Evolutionary conservation across 768 basidiomycete genomes (phyloP).

Genomic region (Mycena leptocephala): DNA sequence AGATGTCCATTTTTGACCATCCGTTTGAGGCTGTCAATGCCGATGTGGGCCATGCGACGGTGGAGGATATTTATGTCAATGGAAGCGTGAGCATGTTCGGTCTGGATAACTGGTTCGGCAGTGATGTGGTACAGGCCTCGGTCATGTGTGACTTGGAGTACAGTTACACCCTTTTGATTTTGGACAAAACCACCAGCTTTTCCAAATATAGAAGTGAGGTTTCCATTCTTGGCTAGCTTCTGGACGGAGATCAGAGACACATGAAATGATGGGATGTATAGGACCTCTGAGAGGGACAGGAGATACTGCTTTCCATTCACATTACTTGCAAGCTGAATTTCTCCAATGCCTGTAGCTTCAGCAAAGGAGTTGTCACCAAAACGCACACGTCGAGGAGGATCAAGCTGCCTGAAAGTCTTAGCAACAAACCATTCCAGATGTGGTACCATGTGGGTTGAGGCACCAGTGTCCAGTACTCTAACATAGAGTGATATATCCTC

Average conservation of each 20-base stretch:
- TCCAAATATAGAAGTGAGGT: not conserved
- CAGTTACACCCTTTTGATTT: not conserved
- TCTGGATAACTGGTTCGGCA: not conserved
- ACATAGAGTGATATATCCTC: not conserved
- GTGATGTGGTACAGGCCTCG: not conserved
- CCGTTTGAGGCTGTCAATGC: not conserved
- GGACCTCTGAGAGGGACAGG: not conserved
- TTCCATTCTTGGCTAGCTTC: not conserved
- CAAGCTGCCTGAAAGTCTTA: not conserved
- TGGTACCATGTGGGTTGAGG: not conserved
- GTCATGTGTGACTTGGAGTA: not conserved
- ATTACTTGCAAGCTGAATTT: not conserved
- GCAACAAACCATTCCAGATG: not conserved
- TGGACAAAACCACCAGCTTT: not conserved
- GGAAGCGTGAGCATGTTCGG: not conserved
- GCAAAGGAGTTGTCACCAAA: not conserved
- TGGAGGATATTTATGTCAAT: conserved; percentile 11
- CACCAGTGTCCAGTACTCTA: not conserved
- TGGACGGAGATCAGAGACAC: not conserved
- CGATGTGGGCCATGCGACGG: not conserved
- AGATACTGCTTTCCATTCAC: not conserved
- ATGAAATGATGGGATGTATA: not conserved
- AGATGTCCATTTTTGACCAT: not conserved
- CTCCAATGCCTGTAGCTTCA: not conserved
- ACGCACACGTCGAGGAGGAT: not conserved